Conservation (phyloP, 75 land plant genomes). For the Adiantum capillusveneris region DNA sequence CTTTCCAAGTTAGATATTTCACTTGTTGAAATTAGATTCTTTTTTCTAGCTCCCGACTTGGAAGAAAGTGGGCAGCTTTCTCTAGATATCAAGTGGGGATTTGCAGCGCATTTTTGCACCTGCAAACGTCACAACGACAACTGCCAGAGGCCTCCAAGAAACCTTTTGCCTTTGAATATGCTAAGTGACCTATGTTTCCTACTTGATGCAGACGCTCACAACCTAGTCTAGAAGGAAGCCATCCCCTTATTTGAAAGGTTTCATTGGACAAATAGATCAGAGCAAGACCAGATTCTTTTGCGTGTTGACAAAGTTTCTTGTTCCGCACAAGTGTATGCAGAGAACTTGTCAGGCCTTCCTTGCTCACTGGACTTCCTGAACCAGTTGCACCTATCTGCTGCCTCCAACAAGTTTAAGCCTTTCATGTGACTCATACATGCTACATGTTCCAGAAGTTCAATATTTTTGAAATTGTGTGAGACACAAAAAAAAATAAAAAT, state of each 20-base stretch:
- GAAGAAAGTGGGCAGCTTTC: not conserved
- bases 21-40: not conserved
- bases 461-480: conserved; percentile 24
- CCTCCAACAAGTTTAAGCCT: conserved; percentile 29
- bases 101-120: conserved; percentile 21
- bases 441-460: conserved; percentile 29
- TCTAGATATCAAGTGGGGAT: conserved; percentile 14
- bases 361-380: not conserved
- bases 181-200: not conserved
- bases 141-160: conserved; percentile 24
- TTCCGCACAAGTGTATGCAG: conserved; percentile 16
- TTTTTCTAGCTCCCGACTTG: not conserved
- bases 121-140: conserved; percentile 28
- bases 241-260: conserved; percentile 5
- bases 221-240: conserved; percentile 27
- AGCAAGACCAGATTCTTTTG: conserved; percentile 14
- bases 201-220: not conserved
- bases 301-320: conserved; percentile 12
- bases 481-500: too few relatives aligned
- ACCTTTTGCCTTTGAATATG: conserved; percentile 6
- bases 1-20: conserved; percentile 16
- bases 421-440: conserved; percentile 16
- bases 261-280: conserved; percentile 23
- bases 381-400: conserved; percentile 14
- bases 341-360: conserved; percentile 6